Evolutionary conservation across 2,329 filamentous ascomycete genomes (phyloP), one percentile per base, ranked within the genome.

Genomic region (Aspergillus terreus): DNA sequence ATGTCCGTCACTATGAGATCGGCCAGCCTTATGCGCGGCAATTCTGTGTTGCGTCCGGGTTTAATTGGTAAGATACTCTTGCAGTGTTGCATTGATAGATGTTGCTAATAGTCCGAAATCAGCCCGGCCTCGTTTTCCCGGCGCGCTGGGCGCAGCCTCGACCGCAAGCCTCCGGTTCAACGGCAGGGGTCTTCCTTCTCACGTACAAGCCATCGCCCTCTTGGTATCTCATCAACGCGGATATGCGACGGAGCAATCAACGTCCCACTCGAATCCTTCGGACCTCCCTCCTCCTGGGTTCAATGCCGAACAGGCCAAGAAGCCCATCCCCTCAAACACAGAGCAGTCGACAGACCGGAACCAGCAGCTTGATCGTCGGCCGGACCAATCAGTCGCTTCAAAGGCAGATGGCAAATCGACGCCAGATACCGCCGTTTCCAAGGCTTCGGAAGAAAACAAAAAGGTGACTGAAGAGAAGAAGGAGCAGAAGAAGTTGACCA

Each of bases 281-380:
- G 19, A 36, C 32, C 85, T 82, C 45, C 92, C 90, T 42, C 92
- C 92, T 51, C 92, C 91, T 12, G 92, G 92, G 25, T 96, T 96
- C 78, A 92, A 94, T 68, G 78, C 88, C n/a, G 86, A 92, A 65
- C 80, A 90, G 75, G 92, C 92, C 60, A 92, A 91, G 81, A 92
- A 91, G 69, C 88, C 91, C 11, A 76, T 94, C 44, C 74, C 84
- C 2, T 82, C 83, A 64, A 82, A 86, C 50, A 59, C 60, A 15
- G 55, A 63, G 23, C 65, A 70, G 48, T 55, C 63, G 54, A 50
- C 58, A 3, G 51, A 56, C 51, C 68, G 71, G 58, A 69, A 70
- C 2, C 27, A 30, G 27, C 27, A 30, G 27, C 27, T 30, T 30
- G 27, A 30, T 11, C 27, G 27, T 11, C 27, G 27, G 40, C 68